Evolutionary conservation across 768 basidiomycete species (phyloP).

Genomic region (Chalciporus pseudorubinellus): DNA sequence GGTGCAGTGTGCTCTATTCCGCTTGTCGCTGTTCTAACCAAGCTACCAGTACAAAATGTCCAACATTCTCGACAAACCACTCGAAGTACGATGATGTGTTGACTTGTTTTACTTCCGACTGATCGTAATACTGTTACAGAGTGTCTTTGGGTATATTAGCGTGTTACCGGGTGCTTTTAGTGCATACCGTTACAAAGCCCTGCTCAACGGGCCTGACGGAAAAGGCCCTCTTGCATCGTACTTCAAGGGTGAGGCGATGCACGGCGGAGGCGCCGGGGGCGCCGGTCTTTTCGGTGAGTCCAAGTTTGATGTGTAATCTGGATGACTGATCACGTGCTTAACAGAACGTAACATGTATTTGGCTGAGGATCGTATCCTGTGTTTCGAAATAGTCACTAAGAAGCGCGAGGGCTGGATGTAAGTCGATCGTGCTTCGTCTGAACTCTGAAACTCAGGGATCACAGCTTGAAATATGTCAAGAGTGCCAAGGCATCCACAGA

Average conservation of each 20-base stretch:
- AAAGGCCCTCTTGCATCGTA: conserved; percentile 89
- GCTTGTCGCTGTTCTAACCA: neutral
- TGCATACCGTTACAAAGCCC: conserved; percentile 85
- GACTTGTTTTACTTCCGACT: neutral
- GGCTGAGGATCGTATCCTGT: conserved; percentile 87
- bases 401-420: conserved; percentile 81
- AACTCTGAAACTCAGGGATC: conserved; percentile 1
- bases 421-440: conserved; percentile 26
- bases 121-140: conserved; percentile 36
- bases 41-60: conserved; percentile 82
- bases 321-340: neutral
- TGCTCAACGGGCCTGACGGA: conserved; percentile 83
- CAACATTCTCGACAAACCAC: conserved; percentile 92
- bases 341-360: conserved; percentile 87
- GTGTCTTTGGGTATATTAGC: conserved; percentile 83
- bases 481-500: conserved; percentile 95
- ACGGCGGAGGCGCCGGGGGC: conserved; percentile 52
- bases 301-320: neutral
- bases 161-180: conserved; percentile 92
- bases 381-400: conserved; percentile 93
- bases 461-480: conserved; percentile 83
- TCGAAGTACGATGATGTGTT: conserved; percentile 62
- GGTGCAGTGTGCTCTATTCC: conserved; percentile 33
- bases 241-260: conserved; percentile 91
- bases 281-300: conserved; percentile 65